phyloP scores from a whole-genome alignment of 306 rosid species.

The Gillenia trifoliata region DNA sequence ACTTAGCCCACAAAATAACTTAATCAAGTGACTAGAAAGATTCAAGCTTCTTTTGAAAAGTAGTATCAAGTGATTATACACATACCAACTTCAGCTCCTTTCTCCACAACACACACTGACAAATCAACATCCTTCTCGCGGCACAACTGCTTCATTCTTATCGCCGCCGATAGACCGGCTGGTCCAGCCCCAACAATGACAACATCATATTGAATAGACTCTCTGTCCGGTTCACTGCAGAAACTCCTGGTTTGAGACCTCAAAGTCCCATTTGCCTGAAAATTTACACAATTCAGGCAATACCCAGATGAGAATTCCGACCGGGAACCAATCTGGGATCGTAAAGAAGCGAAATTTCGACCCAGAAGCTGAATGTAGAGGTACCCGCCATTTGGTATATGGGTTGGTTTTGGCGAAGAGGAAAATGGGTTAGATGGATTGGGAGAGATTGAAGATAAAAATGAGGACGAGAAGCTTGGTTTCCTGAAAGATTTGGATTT shows the following conservation, averaged over 20 bases:
- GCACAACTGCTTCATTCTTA: conserved; percentile 77
- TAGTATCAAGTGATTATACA: neutral
- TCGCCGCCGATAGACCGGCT: conserved; percentile 91
- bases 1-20: neutral
- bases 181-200: conserved; percentile 97
- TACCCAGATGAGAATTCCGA: conserved; percentile 22
- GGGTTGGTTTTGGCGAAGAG: neutral
- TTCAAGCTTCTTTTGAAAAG: neutral
- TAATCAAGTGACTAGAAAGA: neutral
- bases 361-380: conserved; percentile 1
- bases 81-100: conserved; percentile 93
- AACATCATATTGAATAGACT: conserved; percentile 75
- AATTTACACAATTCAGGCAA: neutral
- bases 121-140: conserved; percentile 49
- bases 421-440: neutral
- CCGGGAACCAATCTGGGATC: conserved; percentile 6
- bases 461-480: neutral
- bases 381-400: conserved; percentile 8
- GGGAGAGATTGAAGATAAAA: conserved; percentile 6
- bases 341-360: conserved; percentile 17
- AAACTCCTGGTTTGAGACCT: conserved; percentile 33
- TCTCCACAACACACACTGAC: conserved; percentile 88
- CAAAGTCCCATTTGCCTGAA: neutral
- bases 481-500: conserved; percentile 28
- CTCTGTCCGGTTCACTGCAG: conserved; percentile 48